These are phyloP conservation scores for Penicillium sp. DNA, from an alignment of 2,329 filamentous ascomycete species.

Conservation along the genomic window DNA sequence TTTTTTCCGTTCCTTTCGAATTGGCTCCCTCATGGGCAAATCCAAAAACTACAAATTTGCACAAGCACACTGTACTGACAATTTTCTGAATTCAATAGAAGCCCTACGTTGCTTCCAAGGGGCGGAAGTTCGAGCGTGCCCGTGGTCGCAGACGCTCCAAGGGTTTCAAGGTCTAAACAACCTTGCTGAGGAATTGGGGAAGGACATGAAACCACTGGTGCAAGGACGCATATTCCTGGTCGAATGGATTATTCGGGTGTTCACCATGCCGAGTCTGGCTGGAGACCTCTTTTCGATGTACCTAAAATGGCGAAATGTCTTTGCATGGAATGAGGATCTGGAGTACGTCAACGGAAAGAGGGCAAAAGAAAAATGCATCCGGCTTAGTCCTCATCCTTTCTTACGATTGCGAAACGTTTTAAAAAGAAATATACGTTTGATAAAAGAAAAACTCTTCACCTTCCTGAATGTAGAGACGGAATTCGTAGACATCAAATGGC, in stretches of 20 bases:
- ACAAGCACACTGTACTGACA: slow-evolving; percentile 11
- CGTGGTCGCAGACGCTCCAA: slow-evolving; percentile 97
- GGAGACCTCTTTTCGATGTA: slow-evolving; percentile 21
- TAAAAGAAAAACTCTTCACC: background rate
- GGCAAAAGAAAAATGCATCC: slow-evolving; percentile 26
- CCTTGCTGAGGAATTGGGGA: slow-evolving; percentile 14
- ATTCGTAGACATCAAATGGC: too few species aligned
- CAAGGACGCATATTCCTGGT: slow-evolving; percentile 9
- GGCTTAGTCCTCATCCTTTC: slow-evolving; percentile 24
- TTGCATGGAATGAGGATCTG: slow-evolving; percentile 18
- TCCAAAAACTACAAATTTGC: background rate
- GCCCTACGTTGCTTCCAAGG: slow-evolving; percentile 96
- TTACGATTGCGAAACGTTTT: slow-evolving; percentile 22
- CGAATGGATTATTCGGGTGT: slow-evolving; percentile 13
- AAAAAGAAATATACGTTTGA: slow-evolving; percentile 15
- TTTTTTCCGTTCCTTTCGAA: background rate
- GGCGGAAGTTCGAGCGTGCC: slow-evolving; percentile 98
- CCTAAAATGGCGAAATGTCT: slow-evolving; percentile 17
- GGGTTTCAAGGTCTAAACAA: slow-evolving; percentile 98
- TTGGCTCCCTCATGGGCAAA: too few species aligned
- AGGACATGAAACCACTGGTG: slow-evolving; percentile 10
- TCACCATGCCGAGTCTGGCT: slow-evolving; percentile 14
- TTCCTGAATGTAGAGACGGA: background rate
- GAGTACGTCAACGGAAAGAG: slow-evolving; percentile 21
- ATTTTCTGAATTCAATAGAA: slow-evolving; percentile 54